Percentiles rank a stretch among this genome's conserved stretches.
These are phyloP conservation scores for Gastrodia elata DNA, from an alignment of 106 monocot species.

Conservation along the genomic window DNA sequence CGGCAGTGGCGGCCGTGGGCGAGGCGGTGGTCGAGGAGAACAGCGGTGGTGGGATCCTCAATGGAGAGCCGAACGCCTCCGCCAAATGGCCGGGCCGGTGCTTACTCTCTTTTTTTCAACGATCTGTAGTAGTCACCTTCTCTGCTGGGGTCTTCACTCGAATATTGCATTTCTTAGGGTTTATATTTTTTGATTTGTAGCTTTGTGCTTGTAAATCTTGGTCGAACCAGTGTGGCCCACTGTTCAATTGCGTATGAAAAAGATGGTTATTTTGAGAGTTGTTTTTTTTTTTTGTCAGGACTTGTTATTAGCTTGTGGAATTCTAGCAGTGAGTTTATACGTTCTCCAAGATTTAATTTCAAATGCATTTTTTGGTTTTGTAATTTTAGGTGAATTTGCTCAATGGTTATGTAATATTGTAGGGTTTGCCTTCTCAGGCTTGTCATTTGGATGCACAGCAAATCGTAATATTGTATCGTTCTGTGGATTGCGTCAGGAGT, in stretches of 20 bases:
- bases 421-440: background rate
- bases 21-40: constrained; percentile 11
- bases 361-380: background rate
- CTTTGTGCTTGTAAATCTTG: background rate
- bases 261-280: background rate
- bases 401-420: background rate
- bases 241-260: background rate
- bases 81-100: constrained; percentile 20
- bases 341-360: background rate
- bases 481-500: background rate
- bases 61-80: constrained; percentile 21
- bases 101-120: constrained; percentile 10
- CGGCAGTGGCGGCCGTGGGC: background rate
- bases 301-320: background rate
- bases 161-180: background rate
- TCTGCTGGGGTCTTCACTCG: background rate
- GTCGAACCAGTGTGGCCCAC: background rate
- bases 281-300: background rate
- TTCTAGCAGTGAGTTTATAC: background rate
- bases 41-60: constrained; percentile 31
- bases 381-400: background rate
- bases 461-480: background rate
- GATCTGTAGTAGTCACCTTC: background rate
- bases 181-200: background rate
- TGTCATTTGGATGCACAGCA: background rate